Base-by-base conservation (phyloP, 108 stramenopile species). In the Cafeteria roenbergensis region DNA sequence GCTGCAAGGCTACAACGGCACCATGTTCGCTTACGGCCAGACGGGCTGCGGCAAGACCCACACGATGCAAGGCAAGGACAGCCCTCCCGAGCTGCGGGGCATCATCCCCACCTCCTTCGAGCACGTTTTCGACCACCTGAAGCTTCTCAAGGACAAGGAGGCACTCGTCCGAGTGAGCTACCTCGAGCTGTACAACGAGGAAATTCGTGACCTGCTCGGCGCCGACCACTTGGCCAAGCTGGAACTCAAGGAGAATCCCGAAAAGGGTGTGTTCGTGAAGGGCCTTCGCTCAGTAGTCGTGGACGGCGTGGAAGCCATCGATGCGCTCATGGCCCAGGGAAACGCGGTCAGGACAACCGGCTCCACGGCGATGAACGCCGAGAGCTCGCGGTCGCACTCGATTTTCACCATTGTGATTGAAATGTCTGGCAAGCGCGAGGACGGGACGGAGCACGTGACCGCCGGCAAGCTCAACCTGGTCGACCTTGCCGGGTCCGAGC, bases 101-200 rank as follows among this genome's bases (percentile, higher is more conserved):
- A 78, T 84, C 21, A 84, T 81, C 26, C 82, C 82, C 22, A 71
- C 74, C 60, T 73, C 80, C 4, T 81, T 84, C 50, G 74, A 78
- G 35, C 82, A 84, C 64, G 74, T 84, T 1, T 84, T 82, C 51
- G 77, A 82, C 22, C 58, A 63, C 33, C 80, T 84, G 26, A 38
- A 62, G 30, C 3, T 52, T 25, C 0, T 17, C 25, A 51, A 78
- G 30, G 69, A 42, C 36, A 42, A 63, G 69, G 78, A 80, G 28
- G 82, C 71, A 51, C 72, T 84, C 27, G 77, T 88, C 24, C 84
- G 83, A 48, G 83, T 89, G n/a, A 60, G 71, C 34, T 84, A 84
- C 72, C 58, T 84, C 8, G 83, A 84, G 69, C 80, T 83, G 32
- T 84, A 84, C 71, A 83, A 84, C 60, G 83, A 84, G 75, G 81